Conservation (phyloP, 2,329 filamentous ascomycete species). For the Fusarium sulawesiense region DNA sequence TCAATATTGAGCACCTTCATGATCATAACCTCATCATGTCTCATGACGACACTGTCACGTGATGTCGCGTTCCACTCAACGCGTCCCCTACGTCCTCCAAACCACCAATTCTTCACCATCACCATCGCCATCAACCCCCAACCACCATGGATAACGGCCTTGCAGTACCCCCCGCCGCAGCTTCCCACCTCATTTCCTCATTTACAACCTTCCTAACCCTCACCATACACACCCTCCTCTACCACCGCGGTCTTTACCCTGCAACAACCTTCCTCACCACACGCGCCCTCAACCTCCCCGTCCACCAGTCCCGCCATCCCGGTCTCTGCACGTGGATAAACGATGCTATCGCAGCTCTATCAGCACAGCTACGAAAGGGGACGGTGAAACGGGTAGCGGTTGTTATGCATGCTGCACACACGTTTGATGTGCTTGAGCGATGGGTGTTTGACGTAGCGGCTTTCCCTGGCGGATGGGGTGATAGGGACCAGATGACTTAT, state of each 20-base stretch:
- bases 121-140: background rate
- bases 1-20: no score
- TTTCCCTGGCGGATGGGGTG: conserved; percentile 57
- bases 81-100: conserved; percentile 28
- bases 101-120: conserved; percentile 4
- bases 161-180: conserved; percentile 52
- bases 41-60: conserved; percentile 34
- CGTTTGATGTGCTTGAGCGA: conserved; percentile 64
- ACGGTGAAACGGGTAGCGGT: conserved; percentile 60
- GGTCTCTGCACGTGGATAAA: conserved; percentile 86
- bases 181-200: conserved; percentile 66
- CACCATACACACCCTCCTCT: conserved; percentile 86
- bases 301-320: conserved; percentile 88
- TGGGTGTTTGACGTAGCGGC: conserved; percentile 69
- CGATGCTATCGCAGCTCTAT: conserved; percentile 80
- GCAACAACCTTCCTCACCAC: conserved; percentile 79
- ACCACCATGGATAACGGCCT: conserved; percentile 17
- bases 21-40: background rate
- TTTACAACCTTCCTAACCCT: conserved; percentile 86
- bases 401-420: conserved; percentile 57
- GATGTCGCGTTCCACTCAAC: conserved; percentile 44
- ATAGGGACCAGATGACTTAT: conserved; percentile 36
- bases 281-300: conserved; percentile 84
- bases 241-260: conserved; percentile 84
- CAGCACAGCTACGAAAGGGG: conserved; percentile 73